Base-by-base conservation (phyloP, 305 asterid genomes). In the Euphrasia arctica region DNA sequence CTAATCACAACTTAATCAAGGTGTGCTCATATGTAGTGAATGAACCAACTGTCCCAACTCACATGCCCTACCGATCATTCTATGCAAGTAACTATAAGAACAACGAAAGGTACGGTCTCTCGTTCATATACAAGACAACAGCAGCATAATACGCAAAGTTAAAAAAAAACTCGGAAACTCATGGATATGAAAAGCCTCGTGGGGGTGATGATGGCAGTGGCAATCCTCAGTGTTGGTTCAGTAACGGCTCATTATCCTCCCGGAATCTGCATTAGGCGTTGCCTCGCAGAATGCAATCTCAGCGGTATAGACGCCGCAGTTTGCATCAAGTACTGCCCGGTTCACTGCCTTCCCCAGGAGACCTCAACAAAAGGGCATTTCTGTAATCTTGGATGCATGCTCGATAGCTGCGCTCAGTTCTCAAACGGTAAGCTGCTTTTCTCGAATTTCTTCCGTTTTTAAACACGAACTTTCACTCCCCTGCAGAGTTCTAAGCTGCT, bases 361-460 rank as follows among this genome's bases (percentile, higher is more conserved):
- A 49, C 69, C 34, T 57, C 84, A 0, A 42, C 50, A 4, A 76
- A 71, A 51, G 63, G 66, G 50, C 79, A 65, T 63, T 73, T 64
- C 54, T 75, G 80, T 65, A 73, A 48, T 64, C 83, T 79, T 50
- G 79, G 78, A 25, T 79, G 83, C 12, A 75, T 79, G 78, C 77
- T 75, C 1, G 71, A 76, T 29, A 66, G 62, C 68, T 76, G 84
- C 41, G 55, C 79, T 15, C 68, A 73, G 69, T 79, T 42, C 77
- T 73, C 68, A 1, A 73, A 61, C 5, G 79, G 81, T 79, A 73
- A 6, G 55, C 36, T 4, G 18, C n/a, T 41, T 32, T 41, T 49
- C 2, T 9, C 39, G 11, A 45, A 18, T 18, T 14, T 25, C 11
- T 57, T 10, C 8, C 9, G 0, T 48, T 3, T 12, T 51, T 15